Evolutionary conservation across 768 basidiomycete genomes (phyloP), one percentile per base, ranked within the genome.

Genomic region (Mycena maculata): DNA sequence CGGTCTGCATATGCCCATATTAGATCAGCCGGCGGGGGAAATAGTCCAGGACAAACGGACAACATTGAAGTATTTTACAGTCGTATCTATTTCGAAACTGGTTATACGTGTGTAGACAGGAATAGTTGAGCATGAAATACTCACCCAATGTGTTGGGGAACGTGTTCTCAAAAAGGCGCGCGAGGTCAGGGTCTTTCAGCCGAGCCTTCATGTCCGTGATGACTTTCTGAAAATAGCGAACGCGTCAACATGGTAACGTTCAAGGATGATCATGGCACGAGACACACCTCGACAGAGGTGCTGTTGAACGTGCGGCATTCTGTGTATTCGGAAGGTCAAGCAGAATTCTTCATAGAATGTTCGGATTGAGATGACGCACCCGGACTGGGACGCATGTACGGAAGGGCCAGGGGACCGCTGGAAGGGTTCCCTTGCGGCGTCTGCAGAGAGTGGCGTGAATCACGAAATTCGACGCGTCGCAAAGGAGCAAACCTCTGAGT

Each of bases 101-200:
- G n/a, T n/a, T n/a, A n/a, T n/a, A n/a, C n/a, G n/a, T n/a, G n/a
- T n/a, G n/a, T n/a, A n/a, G n/a, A n/a, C 20, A 44, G 30, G 25
- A 20, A 60, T 45, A 58, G 54, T 20, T 8, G 42, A 15, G 7
- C 22, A 10, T 42, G 52, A 15, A 33, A 11, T 31, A 74, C 82
- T 64, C 69, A 91, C 91, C 92, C 48, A 94, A 84, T 0, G 92
- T 94, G 71, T 92, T 92, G 4, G 92, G 92, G 73, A 93, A 92
- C 1, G 92, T 90, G 67, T 93, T 94, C 76, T 93, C 92, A 69
- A 94, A 94, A 23, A 94, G 75, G 54, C 91, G 85, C 15, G 92
- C 92, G 56, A 94, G 69, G 71, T 94, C 92, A 0, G 92, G 90
- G 73, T 94, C 91, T 74, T 88, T 92, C 62, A 94, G 79, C 48